Evolutionary conservation across 352 stramenopile species (phyloP), one percentile per base, ranked within the genome.

Genomic region (Globisporangium nunn): DNA sequence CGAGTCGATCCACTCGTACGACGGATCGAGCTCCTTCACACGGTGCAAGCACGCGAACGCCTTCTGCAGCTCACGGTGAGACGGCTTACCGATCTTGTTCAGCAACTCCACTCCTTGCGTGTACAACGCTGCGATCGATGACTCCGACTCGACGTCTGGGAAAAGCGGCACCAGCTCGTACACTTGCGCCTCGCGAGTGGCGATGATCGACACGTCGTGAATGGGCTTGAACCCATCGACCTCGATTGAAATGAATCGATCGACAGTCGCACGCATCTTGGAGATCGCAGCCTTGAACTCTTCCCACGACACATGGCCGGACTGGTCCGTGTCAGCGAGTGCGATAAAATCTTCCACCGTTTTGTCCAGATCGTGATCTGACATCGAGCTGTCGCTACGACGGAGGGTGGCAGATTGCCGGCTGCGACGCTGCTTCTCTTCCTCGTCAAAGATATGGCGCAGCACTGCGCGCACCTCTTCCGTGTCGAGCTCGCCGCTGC

Each of bases 1-100:
- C 46, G 78, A 91, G 54, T 91, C 76, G 41, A 93, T 87, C 85
- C 85, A 94, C 55, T 93, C 85, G 52, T 92, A 92, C 31, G 75
- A 74, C 23, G 78, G 74, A 51, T 93, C 74, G 28, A 89, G 59
- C 12, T 85, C 68, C 39, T 72, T 81, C 43, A 93, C 81, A 17
- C 80, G 77, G 46, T 71, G 73, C 52, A 95, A 64, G 52, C 84
- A 91, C 47, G 82, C 79, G 49, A 79, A 91, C n/a, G 84, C 80
- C 41, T 70, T 83, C 33, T 90, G 74, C 6, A 95, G 56, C 40
- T 93, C 82, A 30, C 67, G 56, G 1, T 57, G 68, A 10, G 70
- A 73, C 8, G 81, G 77, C n/a, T 72, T 66, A 18, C 88, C 81
- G 4, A 80, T 65, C 53, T 81, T 79, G 12, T 80, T 91, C 33